phyloP scores from a whole-genome alignment of 257 asterid species.

The Catharanthus roseus region DNA sequence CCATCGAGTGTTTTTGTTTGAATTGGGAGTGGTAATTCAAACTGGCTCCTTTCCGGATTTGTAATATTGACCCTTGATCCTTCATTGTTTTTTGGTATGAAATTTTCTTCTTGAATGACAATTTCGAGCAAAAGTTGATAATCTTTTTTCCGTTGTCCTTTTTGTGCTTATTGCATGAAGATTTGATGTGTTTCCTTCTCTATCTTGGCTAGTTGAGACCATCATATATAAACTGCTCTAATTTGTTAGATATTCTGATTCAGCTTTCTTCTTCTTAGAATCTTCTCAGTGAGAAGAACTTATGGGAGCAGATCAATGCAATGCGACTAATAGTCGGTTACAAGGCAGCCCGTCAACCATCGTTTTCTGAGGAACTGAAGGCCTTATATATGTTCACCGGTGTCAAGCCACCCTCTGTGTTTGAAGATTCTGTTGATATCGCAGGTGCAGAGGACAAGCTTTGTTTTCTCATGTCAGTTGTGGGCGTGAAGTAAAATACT shows the following conservation, averaged over 20 bases:
- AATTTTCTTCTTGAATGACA: too few relatives aligned
- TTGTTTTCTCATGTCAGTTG: conserved; percentile 63
- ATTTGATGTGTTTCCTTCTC: too few relatives aligned
- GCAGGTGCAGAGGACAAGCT: conserved; percentile 41
- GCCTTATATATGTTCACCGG: conserved; percentile 67
- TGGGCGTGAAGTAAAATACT: conserved; percentile 47
- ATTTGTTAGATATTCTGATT: neutral
- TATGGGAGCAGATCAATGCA: conserved; percentile 65
- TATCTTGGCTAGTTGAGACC: too few relatives aligned
- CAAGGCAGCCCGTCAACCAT: conserved; percentile 31
- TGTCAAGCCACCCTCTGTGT: conserved; percentile 54
- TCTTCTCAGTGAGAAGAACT: conserved; percentile 26
- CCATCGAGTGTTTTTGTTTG: too few relatives aligned
- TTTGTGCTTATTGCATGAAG: too few relatives aligned
- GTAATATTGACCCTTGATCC: too few relatives aligned
- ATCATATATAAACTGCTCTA: too few relatives aligned
- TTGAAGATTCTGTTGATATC: conserved; percentile 13
- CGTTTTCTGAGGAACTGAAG: conserved; percentile 49
- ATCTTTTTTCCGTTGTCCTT: too few relatives aligned
- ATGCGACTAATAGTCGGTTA: conserved; percentile 58
- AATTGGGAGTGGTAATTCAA: too few relatives aligned
- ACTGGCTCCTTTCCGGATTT: too few relatives aligned
- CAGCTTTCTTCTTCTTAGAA: conserved; percentile 22
- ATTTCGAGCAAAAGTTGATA: too few relatives aligned
- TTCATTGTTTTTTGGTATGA: too few relatives aligned